Base-by-base conservation (phyloP, 768 basidiomycete species). In the Termitomyces sp. region DNA sequence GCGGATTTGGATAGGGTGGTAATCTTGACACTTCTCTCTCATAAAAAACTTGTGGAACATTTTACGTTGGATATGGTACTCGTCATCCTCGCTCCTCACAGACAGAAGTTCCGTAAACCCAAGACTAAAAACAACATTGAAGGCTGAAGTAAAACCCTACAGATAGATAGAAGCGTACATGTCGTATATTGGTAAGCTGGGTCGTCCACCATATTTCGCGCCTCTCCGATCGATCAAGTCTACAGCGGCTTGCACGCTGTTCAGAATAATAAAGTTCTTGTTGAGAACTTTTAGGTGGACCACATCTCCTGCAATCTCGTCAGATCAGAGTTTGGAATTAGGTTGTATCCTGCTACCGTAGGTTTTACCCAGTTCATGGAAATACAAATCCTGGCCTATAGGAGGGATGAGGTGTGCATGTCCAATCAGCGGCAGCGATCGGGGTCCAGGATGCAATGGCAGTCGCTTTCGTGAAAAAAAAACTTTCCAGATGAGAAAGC, bases 371-470 rank as follows among this genome's bases (percentile, higher is more conserved):
- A 48, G 47, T 16, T 30, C 28, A 30, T 30, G 18, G 28, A 48
- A 48, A 30, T 30, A 48, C 47, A 48, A 9, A 48, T 48, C 28
- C 8, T 30, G 63, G 53, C 68, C 61, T 12, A 58, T 55, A 0
- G 66, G 33, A 20, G 74, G 76, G n/a, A 77, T 70, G 5, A 69
- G 55, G 2, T 72, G 69, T 8, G 71, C 61, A 55, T 77, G 74
- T 7, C 76, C 76, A 12, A 77, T 66, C 47, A 77, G 32, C 0
- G 74, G 72, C 41, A 75, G 69, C 6, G 68, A 63, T 12, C 73
- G 28, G 9, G 47, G 47, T 28, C 47, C 47, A 48, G 47, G 47
- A 18, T 28, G 47, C 28, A 48, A 30, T 10, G 58, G 52, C 6
- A 18, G 41, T n/a, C 38, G 48, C 12, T 50, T 56, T 30, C 30